These are phyloP conservation scores for Rhododendron vialii DNA, from an alignment of 148 eudicot species.

Conservation along the genomic window DNA sequence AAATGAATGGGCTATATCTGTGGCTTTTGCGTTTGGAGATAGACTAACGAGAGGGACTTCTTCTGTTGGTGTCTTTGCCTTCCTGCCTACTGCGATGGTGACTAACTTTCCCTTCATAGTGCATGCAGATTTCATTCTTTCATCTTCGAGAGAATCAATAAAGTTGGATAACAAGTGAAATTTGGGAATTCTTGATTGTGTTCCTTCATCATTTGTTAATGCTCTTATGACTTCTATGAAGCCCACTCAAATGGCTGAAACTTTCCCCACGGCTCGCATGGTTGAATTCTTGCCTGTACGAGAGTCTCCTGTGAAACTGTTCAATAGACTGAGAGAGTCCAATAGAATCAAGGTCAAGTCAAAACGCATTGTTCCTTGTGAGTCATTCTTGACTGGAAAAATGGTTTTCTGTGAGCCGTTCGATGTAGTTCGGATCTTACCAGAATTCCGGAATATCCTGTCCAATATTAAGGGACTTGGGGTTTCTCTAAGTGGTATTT, in stretches of 20 bases:
- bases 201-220: too few relatives aligned
- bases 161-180: constrained; percentile 43
- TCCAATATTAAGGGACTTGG: background rate
- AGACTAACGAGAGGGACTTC: constrained; percentile 36
- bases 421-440: constrained; percentile 4
- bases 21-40: constrained; percentile 43
- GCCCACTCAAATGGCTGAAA: too few relatives aligned
- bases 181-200: constrained; percentile 17
- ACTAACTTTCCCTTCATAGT: constrained; percentile 48
- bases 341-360: constrained; percentile 13
- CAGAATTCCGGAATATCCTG: constrained; percentile 7
- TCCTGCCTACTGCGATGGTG: constrained; percentile 43
- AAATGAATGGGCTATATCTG: constrained; percentile 30
- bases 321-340: constrained; percentile 24
- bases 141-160: constrained; percentile 43
- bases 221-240: too few relatives aligned
- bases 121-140: constrained; percentile 46
- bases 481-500: background rate
- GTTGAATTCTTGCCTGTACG: constrained; percentile 14
- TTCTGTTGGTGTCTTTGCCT: constrained; percentile 38
- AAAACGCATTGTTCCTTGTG: constrained; percentile 32
- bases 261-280: too few relatives aligned
- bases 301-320: constrained; percentile 21
- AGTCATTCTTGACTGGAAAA: constrained; percentile 18
- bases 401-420: constrained; percentile 12